Evolutionary conservation across 1,284 basidiomycete genomes (phyloP), one percentile per base, ranked within the genome.

Genomic region (Sporisorium iseilematis-ciliati): DNA sequence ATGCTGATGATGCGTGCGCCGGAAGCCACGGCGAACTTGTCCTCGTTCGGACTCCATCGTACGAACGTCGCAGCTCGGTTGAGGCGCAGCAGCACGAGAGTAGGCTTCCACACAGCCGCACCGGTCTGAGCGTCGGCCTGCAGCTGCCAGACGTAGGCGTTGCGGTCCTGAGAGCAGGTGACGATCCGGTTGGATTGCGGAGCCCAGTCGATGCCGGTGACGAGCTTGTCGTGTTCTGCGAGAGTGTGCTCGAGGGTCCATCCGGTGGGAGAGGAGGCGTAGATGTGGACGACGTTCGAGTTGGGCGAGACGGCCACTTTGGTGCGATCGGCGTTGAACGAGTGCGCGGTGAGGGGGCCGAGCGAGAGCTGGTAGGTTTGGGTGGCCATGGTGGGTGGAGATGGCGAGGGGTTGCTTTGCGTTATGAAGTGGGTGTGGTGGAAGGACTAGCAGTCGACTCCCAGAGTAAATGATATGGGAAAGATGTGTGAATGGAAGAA

Each of bases 191-290:
- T 98, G 54, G 95, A 93, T 79, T 90, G 90, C 10, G 95, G 94
- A 3, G 96, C 97, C 97, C 97, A 99, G 86, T 98, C 96, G 86
- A 99, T 97, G 65, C 94, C 95, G 2, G 96, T 99, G 87, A 99
- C 93, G 74, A 92, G 88, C 88, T 99, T 99, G 89, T 99, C 97
- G 87, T 99, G 97, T 90, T 98, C 95, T 18, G 92, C 88, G 23
- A 99, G 89, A 0, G 91, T 93, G 80, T 94, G 92, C 14, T 90
- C 89, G 20, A 91, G 86, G 26, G 89, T 88, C 94, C 95, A 98
- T 65, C 57, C 62, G 53, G 41, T 16, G 20, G 65, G 23, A 5
- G 78, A 54, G 11, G 63, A 38, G 11, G 77, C 67, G 82, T 93
- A 93, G 85, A 99, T 93, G 85, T 92, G 91, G 5, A 92, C 92